Percentiles rank a stretch among this genome's conserved stretches.
phyloP scores from a whole-genome alignment of 2,329 filamentous ascomycete genomes.

The Xylariaceae sp. region DNA sequence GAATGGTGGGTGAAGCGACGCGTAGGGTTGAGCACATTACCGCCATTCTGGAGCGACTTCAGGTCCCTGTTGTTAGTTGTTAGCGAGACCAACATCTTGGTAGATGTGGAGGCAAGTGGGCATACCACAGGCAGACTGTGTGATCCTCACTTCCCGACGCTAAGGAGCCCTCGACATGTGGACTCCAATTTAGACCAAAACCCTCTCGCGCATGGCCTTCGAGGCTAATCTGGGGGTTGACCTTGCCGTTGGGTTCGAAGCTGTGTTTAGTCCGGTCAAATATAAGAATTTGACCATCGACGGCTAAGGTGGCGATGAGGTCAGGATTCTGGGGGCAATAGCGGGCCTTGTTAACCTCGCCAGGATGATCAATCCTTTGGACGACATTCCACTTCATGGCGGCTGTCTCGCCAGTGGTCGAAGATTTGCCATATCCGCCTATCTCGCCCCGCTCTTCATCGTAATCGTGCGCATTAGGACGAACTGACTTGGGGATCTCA shows the following conservation, averaged over 20 bases:
- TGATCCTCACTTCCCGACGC: conserved; percentile 90
- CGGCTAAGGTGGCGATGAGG: conserved; percentile 89
- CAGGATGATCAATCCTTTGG: conserved; percentile 94
- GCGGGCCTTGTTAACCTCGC: conserved; percentile 97
- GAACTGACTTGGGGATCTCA: conserved; percentile 80
- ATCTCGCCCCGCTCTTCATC: conserved; percentile 92
- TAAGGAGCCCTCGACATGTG: conserved; percentile 77
- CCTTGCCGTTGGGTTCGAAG: conserved; percentile 70
- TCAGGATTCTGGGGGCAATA: conserved; percentile 98
- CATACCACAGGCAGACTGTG: conserved; percentile 88
- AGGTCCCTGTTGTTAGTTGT: conserved; percentile 65
- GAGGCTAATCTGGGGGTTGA: conserved; percentile 83
- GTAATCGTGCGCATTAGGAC: conserved; percentile 79
- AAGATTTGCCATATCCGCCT: conserved; percentile 80
- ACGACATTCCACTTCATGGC: conserved; percentile 87
- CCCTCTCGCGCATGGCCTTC: conserved; percentile 86
- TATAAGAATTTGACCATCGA: conserved; percentile 84
- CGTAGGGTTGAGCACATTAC: conserved; percentile 69
- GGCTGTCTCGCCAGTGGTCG: conserved; percentile 58
- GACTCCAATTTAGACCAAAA: conserved; percentile 92
- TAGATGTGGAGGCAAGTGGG: not conserved
- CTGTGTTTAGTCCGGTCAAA: conserved; percentile 97
- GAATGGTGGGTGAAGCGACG: conserved; percentile 85
- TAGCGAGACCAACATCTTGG: not conserved
- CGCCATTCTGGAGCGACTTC: conserved; percentile 70